A percentile compares a stretch with the other conserved stretches of the same genome.
Evolutionary conservation across 495 filamentous ascomycete species (phyloP).

Genomic region (Aspergillus ellipticus): DNA sequence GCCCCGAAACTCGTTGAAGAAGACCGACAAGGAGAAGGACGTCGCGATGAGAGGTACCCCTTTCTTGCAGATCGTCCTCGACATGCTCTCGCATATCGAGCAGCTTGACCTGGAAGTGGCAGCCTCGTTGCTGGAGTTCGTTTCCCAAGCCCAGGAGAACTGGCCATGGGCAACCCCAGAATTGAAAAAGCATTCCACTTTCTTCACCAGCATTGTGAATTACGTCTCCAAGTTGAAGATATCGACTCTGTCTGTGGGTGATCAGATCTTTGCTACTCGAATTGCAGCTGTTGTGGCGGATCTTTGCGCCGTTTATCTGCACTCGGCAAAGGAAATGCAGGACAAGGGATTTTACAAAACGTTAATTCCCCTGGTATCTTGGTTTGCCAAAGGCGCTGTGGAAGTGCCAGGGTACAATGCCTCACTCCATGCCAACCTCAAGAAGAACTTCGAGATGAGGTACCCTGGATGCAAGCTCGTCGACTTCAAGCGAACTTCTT

Average conservation of each 20-base stretch:
- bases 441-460: slow-evolving; percentile 74
- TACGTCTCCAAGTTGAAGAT: slow-evolving; percentile 62
- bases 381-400: slow-evolving; percentile 71
- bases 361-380: slow-evolving; percentile 69
- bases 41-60: slow-evolving; percentile 50
- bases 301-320: slow-evolving; percentile 86
- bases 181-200: slow-evolving; percentile 66
- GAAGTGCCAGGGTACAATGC: slow-evolving; percentile 72
- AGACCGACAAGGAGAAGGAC: slow-evolving; percentile 36
- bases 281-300: slow-evolving; percentile 81
- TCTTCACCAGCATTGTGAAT: slow-evolving; percentile 63
- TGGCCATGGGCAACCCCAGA: slow-evolving; percentile 88
- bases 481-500: slow-evolving; percentile 71
- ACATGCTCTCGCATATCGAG: slow-evolving; percentile 65
- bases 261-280: slow-evolving; percentile 55
- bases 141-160: slow-evolving; percentile 78
- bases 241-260: slow-evolving; percentile 38
- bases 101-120: slow-evolving; percentile 57
- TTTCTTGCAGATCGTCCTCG: slow-evolving; percentile 71
- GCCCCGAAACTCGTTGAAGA: slow-evolving; percentile 66
- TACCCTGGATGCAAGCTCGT: slow-evolving; percentile 66
- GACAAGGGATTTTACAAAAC: slow-evolving; percentile 61
- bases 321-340: slow-evolving; percentile 71
- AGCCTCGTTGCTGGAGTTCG: slow-evolving; percentile 77
- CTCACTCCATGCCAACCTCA: slow-evolving; percentile 79